These are phyloP conservation scores for Trypanosomatidae sp. DNA, from an alignment of 208 protist species.

Conservation along the genomic window DNA sequence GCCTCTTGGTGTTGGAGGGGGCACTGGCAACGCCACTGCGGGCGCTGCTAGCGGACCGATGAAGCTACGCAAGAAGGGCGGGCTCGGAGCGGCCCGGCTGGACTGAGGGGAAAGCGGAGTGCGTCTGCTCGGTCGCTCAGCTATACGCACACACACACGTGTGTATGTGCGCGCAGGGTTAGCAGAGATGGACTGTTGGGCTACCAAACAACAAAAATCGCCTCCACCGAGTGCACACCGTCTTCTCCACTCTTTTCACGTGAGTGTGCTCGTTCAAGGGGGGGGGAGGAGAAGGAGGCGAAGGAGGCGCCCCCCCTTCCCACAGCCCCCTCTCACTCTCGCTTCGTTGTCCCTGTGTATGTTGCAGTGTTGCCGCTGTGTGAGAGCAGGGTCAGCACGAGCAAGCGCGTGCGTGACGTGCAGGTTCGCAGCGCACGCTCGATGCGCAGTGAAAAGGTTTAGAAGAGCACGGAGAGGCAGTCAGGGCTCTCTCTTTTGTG, in stretches of 20 bases:
- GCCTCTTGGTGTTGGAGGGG: neutral
- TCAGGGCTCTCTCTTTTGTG: neutral
- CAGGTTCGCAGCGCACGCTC: neutral
- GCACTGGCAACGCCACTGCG: neutral
- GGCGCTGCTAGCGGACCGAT: slow-evolving; percentile 25
- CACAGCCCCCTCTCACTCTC: neutral
- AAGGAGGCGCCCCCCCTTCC: neutral
- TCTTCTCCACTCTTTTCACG: neutral
- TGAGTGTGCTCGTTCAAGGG: neutral
- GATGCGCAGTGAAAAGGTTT: neutral
- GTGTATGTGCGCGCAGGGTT: neutral
- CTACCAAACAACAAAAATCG: neutral
- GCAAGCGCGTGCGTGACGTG: neutral
- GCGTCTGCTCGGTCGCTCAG: neutral
- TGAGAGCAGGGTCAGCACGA: neutral
- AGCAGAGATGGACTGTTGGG: neutral
- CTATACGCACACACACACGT: neutral
- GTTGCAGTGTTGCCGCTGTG: neutral
- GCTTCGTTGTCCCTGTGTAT: neutral
- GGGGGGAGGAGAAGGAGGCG: neutral
- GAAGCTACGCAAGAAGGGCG: slow-evolving; percentile 59
- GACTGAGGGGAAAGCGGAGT: slow-evolving; percentile 4
- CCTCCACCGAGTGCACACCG: neutral
- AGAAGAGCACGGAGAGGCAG: neutral
- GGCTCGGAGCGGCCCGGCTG: slow-evolving; percentile 54